Base-by-base conservation (phyloP, 192 early-diverging fungal genomes). In the Geranomyces variabilis region DNA sequence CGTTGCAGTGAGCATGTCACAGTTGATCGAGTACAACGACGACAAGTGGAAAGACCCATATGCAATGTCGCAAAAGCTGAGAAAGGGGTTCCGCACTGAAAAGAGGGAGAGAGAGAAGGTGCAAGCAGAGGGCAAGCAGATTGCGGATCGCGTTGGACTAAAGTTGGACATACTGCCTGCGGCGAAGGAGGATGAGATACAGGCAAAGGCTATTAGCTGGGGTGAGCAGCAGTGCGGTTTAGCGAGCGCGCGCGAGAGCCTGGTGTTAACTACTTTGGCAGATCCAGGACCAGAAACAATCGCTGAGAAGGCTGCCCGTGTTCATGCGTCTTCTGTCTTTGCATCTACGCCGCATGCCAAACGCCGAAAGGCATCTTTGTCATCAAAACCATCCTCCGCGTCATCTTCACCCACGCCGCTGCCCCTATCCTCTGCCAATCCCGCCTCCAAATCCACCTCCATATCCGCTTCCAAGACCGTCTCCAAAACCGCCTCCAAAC, bases 1-100 rank as follows among this genome's bases (percentile, higher is more conserved):
- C 21, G 66, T 75, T 7, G 62, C 43, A 1, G 80, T 89, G 5
- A 70, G 81, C 1, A 73, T 97, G 7, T 83, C 82, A 0, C 64
- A 81, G 13, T 75, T 93, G 24, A 87, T 91, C 75, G 75, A 75
- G 12, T 76, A 84, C 4, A 93, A 84, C 58, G 85, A 94, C n/a
- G 73, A 77, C 17, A 83, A 89, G 45, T 95, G 93, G 93, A 84
- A 77, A 29, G 90, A 97, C 73, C 85, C 93, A 0, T 96, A 94
- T 70, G 74, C 84, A 8, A 76, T 83, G 31, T 94, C 91, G 30
- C 87, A 92, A 66, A 72, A 73, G 45, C 60, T 96, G 45, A 85
- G 94, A 9, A 88, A 84, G 45, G 81, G 81, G 47, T 92, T 96
- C 66, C 73, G 94, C 29, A 74, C 70, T 0, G 89, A 90, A 21